Conservation (phyloP, 192 early-diverging fungal genomes). For the Backusella australiensis region DNA sequence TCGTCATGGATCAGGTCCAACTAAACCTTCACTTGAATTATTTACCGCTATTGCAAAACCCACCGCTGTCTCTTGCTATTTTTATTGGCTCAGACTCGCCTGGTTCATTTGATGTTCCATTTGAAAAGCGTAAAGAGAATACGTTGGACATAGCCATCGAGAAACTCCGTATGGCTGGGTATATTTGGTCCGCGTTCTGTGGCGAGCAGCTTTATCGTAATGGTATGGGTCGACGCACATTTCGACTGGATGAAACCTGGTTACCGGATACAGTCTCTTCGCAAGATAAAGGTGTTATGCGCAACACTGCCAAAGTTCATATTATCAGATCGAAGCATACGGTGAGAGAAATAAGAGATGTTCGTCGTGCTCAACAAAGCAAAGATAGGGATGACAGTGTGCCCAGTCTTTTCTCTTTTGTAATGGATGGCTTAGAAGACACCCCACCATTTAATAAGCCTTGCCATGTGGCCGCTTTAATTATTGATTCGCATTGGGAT, state of each 20-base stretch:
- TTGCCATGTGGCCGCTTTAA: slow-evolving; percentile 53
- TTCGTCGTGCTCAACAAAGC: slow-evolving; percentile 57
- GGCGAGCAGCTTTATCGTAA: slow-evolving; percentile 68
- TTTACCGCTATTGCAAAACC: slow-evolving; percentile 49
- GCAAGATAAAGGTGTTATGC: slow-evolving; percentile 32
- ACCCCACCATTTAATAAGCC: slow-evolving; percentile 35
- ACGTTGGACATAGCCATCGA: slow-evolving; percentile 47
- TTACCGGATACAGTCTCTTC: slow-evolving; percentile 51
- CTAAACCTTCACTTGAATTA: slow-evolving; percentile 46
- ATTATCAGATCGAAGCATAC: slow-evolving; percentile 48
- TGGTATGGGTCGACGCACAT: slow-evolving; percentile 68
- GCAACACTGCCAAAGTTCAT: slow-evolving; percentile 57
- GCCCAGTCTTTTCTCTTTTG: slow-evolving; percentile 48
- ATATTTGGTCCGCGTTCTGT: slow-evolving; percentile 74
- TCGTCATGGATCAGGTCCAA: slow-evolving; percentile 34
- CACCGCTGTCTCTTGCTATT: slow-evolving; percentile 56
- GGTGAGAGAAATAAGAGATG: slow-evolving; percentile 54
- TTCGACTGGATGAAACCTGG: slow-evolving; percentile 59
- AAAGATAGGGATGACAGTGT: slow-evolving; percentile 29
- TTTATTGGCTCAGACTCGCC: slow-evolving; percentile 58
- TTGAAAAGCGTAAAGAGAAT: slow-evolving; percentile 45
- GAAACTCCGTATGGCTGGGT: slow-evolving; percentile 60
- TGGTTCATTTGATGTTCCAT: slow-evolving; percentile 58
- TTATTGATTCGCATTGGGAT: slow-evolving; percentile 63
- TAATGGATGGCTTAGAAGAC: slow-evolving; percentile 47